These are phyloP conservation scores for Neurospora sp. DNA, from an alignment of 495 filamentous ascomycete species.

Conservation along the genomic window DNA sequence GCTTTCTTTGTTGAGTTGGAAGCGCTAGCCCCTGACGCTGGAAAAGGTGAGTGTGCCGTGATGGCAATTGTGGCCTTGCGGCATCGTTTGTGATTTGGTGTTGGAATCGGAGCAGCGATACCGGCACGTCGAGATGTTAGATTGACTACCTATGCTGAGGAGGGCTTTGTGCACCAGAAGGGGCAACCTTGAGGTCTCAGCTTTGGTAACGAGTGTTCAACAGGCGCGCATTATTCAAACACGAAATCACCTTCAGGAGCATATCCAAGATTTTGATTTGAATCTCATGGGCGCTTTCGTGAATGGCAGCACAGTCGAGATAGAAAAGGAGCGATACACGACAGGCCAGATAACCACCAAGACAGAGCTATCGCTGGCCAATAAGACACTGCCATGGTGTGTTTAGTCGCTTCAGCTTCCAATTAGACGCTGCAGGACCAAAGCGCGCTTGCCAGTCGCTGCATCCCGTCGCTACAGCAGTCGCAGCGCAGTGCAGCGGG, in stretches of 20 bases:
- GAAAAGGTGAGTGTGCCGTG: not conserved
- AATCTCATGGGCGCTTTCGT: not conserved
- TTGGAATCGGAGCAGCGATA: not conserved
- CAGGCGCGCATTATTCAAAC: too few species aligned
- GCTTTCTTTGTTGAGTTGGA: not conserved
- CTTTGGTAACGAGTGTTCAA: not conserved
- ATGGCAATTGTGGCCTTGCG: not conserved
- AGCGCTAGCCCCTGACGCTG: not conserved
- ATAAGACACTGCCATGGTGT: not conserved
- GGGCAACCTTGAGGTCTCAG: not conserved
- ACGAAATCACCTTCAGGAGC: not conserved
- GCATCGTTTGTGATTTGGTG: not conserved
- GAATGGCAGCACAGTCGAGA: not conserved
- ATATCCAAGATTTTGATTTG: not conserved
- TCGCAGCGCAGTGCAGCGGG: not conserved
- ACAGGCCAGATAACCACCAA: not conserved
- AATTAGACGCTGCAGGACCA: not conserved
- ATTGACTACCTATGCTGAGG: not conserved
- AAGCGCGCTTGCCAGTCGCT: not conserved
- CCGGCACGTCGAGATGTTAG: not conserved
- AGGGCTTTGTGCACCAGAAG: not conserved
- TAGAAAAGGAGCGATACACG: not conserved
- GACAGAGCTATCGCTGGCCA: not conserved
- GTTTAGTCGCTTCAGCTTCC: not conserved
- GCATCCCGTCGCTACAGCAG: not conserved